A percentile compares a stretch with the other conserved stretches of the same genome.
Conservation (phyloP, 345 rosid genomes). For the Salix koriyanagi region DNA sequence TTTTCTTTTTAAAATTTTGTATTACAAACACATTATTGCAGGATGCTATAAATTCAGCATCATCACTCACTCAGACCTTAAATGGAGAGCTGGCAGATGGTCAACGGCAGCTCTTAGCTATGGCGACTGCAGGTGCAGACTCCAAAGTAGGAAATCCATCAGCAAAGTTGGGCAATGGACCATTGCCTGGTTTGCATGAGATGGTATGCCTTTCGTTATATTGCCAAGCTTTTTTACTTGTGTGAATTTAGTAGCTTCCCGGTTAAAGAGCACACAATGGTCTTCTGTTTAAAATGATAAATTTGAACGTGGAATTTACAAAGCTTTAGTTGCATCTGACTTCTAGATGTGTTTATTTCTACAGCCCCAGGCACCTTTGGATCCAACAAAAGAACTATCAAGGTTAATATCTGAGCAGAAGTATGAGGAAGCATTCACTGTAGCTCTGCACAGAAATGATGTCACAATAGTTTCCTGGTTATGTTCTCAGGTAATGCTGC, state of each 20-base stretch:
- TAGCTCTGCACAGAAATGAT: slow-evolving; percentile 78
- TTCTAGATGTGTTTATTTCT: neutral
- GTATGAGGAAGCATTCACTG: slow-evolving; percentile 78
- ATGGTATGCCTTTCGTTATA: slow-evolving; percentile 34
- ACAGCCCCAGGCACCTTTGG: slow-evolving; percentile 59
- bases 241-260: neutral
- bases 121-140: slow-evolving; percentile 66
- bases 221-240: neutral
- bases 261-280: neutral
- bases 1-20: neutral
- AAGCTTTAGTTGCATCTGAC: slow-evolving; percentile 1
- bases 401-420: slow-evolving; percentile 64
- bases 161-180: slow-evolving; percentile 53
- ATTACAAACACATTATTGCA: slow-evolving; percentile 21
- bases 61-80: slow-evolving; percentile 58
- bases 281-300: neutral
- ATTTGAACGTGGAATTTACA: neutral
- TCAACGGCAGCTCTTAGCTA: slow-evolving; percentile 61
- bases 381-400: slow-evolving; percentile 70
- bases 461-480: slow-evolving; percentile 82
- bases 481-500: slow-evolving; percentile 68
- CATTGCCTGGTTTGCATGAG: slow-evolving; percentile 58
- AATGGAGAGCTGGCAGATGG: slow-evolving; percentile 79
- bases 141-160: slow-evolving; percentile 43
- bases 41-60: slow-evolving; percentile 78